These are phyloP conservation scores for Neopestalotiopsis clavispora DNA, from an alignment of 2,329 filamentous ascomycete species.

Conservation along the genomic window DNA sequence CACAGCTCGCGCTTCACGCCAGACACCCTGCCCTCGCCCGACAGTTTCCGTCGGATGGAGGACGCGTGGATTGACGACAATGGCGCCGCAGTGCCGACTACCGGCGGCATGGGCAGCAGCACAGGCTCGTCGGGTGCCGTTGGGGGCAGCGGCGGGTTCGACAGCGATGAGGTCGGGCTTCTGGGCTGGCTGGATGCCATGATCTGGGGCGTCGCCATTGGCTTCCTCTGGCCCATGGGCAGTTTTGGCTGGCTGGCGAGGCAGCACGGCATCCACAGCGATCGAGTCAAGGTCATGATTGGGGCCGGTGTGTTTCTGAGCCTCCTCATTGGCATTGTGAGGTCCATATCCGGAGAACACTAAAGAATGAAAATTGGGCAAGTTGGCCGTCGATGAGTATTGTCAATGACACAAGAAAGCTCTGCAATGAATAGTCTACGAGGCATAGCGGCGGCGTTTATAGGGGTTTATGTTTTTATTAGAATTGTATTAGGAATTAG, in stretches of 20 bases:
- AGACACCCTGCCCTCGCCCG: slow-evolving; percentile 84
- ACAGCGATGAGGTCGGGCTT: slow-evolving; percentile 53
- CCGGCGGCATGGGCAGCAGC: slow-evolving; percentile 33
- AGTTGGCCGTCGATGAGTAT: neutral
- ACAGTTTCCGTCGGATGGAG: slow-evolving; percentile 78
- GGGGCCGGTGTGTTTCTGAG: slow-evolving; percentile 78
- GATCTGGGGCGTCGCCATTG: slow-evolving; percentile 85
- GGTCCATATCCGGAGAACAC: slow-evolving; percentile 38
- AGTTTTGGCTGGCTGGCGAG: slow-evolving; percentile 84
- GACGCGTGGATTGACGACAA: slow-evolving; percentile 89
- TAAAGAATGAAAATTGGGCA: neutral
- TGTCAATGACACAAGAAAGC: neutral
- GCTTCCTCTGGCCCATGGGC: slow-evolving; percentile 93
- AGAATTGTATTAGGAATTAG: neutral
- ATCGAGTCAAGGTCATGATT: slow-evolving; percentile 84
- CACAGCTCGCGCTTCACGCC: slow-evolving; percentile 83
- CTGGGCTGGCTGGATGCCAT: slow-evolving; percentile 78
- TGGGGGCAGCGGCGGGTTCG: slow-evolving; percentile 48
- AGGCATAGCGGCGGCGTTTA: slow-evolving; percentile 7
- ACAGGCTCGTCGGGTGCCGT: slow-evolving; percentile 37
- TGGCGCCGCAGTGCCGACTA: slow-evolving; percentile 30
- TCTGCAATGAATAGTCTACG: neutral
- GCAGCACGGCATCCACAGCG: slow-evolving; percentile 86
- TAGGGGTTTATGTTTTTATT: neutral
- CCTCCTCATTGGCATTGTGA: slow-evolving; percentile 40